Conservation (phyloP, 148 eudicot genomes). For the Spergularia bocconei region DNA sequence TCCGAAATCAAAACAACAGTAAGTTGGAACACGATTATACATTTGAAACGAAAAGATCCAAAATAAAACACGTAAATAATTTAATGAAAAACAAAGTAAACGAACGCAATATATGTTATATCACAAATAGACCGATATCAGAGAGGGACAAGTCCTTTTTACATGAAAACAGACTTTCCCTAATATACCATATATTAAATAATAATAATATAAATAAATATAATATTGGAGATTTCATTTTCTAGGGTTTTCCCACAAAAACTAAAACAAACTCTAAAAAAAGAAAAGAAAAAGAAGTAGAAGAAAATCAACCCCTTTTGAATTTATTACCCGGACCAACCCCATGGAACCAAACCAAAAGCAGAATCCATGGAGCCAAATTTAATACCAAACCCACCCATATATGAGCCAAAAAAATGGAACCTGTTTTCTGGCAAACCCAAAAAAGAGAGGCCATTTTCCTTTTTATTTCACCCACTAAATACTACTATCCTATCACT, state of each 20-base stretch:
- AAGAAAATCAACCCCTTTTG: neutral
- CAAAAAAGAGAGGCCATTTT: neutral
- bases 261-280: neutral
- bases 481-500: conserved; percentile 1
- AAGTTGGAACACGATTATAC: no score
- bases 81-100: neutral
- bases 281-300: neutral
- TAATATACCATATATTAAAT: neutral
- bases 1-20: no score
- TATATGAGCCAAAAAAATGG: neutral
- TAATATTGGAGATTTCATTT: neutral
- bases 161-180: neutral
- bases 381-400: conserved; percentile 8
- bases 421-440: neutral
- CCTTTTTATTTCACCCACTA: neutral
- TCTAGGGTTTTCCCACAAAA: neutral
- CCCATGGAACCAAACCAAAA: conserved; percentile 16
- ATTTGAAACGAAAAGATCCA: no score
- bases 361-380: conserved; percentile 22
- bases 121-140: neutral
- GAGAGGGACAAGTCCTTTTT: neutral
- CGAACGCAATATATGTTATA: neutral
- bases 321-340: conserved; percentile 17
- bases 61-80: no score
- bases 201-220: neutral